phyloP scores from a whole-genome alignment of 140 eudicot genomes.

The Erigeron philadelphicus region DNA sequence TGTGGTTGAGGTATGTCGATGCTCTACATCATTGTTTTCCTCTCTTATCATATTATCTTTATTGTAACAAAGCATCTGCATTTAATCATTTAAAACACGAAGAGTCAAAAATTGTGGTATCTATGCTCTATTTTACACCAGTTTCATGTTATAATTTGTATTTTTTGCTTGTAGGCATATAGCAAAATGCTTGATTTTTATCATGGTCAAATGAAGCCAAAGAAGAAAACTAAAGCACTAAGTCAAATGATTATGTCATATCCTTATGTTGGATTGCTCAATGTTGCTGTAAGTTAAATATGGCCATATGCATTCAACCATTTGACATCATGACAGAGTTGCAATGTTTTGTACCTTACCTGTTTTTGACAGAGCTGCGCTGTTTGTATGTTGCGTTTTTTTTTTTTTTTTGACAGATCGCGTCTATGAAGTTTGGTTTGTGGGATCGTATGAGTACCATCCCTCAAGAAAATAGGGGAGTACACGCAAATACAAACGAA shows the following conservation, averaged over 20 bases:
- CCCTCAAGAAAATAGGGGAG: constrained; percentile 32
- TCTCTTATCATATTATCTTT: neutral
- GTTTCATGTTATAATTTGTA: constrained; percentile 1
- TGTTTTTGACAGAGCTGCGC: neutral
- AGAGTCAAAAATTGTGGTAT: neutral
- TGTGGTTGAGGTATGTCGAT: constrained; percentile 45
- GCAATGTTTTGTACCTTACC: neutral
- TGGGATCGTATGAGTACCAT: constrained; percentile 58
- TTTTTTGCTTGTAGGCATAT: constrained; percentile 46
- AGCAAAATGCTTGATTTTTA: constrained; percentile 62
- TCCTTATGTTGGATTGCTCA: constrained; percentile 64
- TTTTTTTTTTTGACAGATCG: constrained; percentile 48
- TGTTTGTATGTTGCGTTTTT: neutral
- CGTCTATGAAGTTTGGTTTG: constrained; percentile 63
- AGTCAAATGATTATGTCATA: constrained; percentile 32
- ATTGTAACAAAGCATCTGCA: neutral
- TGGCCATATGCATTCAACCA: neutral
- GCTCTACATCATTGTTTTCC: neutral
- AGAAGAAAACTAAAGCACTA: constrained; percentile 28
- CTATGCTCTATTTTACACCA: neutral
- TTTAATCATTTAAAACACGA: neutral
- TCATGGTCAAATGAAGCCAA: constrained; percentile 28
- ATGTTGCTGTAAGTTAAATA: constrained; percentile 71
- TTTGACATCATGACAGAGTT: neutral
- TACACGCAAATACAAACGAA: constrained; percentile 3